Evolutionary conservation across 2,329 filamentous ascomycete genomes (phyloP), one percentile per base, ranked within the genome.

Genomic region (Cladobotryum protrusum): DNA sequence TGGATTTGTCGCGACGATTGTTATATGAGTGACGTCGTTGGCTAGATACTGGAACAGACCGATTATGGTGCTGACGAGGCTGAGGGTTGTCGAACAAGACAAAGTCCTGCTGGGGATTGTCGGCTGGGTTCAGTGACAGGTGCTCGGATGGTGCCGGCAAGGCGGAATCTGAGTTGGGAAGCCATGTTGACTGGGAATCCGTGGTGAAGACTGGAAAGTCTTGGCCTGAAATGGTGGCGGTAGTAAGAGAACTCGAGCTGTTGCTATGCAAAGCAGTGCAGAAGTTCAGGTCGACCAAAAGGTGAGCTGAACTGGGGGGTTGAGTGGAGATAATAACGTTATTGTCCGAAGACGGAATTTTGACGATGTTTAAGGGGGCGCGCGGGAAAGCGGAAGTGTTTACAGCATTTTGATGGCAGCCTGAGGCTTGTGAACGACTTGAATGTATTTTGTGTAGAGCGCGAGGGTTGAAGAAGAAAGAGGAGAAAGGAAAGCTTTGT

Each of bases 101-200:
- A 69, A 90, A 90, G 83, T 90, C 86, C 76, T 85, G 77, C 64
- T 79, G 79, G 51, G 71, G 75, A 45, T 57, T 59, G 59, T 68
- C 64, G 60, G 75, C 72, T 67, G 72, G 75, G 68, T 72, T 72
- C 69, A 73, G 67, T 71, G 73, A 72, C 68, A 80, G 71, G 59
- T 74, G 79, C 73, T 76, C 76, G 73, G 79, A 68, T 72, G 71
- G 61, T 74, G 79, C 81, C 81, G 79, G 79, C 78, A 75, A 77
- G 77, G 73, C 79, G 68, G 74, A 63, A 64, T 76, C 74, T 75
- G 74, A 81, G 75, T 82, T 83, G 78, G 85, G 80, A 83, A 78
- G 85, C 87, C 87, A 91, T 91, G 78, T 63, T 89, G 82, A 81
- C 73, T 77, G 77, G 70, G 82, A 80, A 87, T 86, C 86, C 86